Evolutionary conservation across 1,284 basidiomycete genomes (phyloP).

Genomic region (Trichosporon asahii): DNA sequence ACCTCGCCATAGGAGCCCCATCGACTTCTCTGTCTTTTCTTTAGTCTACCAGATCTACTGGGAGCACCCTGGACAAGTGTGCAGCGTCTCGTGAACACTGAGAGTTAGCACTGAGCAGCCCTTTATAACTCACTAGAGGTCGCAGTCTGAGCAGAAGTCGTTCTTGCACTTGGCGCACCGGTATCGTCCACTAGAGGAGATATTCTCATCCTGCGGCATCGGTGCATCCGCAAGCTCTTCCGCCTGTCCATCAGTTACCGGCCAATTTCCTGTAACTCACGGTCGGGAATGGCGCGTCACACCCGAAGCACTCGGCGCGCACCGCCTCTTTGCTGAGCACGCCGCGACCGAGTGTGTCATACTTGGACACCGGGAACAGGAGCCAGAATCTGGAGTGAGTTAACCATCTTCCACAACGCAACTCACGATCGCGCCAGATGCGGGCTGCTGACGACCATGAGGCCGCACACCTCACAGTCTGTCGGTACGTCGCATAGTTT

Average conservation of each 20-base stretch:
- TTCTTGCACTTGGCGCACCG: conserved; percentile 53
- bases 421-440: conserved; percentile 91
- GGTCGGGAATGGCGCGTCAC: conserved; percentile 62
- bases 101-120: not conserved
- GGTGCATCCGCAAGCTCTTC: conserved; percentile 34
- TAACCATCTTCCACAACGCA: not conserved
- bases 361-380: conserved; percentile 43
- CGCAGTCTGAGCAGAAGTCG: conserved; percentile 67
- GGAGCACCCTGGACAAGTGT: conserved; percentile 61
- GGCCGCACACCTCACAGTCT: conserved; percentile 92
- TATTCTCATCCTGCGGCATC: conserved; percentile 59
- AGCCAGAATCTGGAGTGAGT: conserved; percentile 46
- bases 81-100: conserved; percentile 65
- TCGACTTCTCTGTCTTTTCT: too few relatives aligned
- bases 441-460: conserved; percentile 96
- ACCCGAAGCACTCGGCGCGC: conserved; percentile 63
- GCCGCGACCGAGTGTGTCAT: conserved; percentile 32
- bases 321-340: conserved; percentile 46
- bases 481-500: conserved; percentile 98
- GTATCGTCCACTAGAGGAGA: conserved; percentile 76
- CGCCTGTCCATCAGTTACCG: not conserved
- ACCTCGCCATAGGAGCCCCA: not conserved
- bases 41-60: conserved; percentile 22
- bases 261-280: conserved; percentile 18
- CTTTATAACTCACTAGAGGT: conserved; percentile 56